Evolutionary conservation across 2,329 filamentous ascomycete genomes (phyloP).

Genomic region (Pseudocercospora cruenta): DNA sequence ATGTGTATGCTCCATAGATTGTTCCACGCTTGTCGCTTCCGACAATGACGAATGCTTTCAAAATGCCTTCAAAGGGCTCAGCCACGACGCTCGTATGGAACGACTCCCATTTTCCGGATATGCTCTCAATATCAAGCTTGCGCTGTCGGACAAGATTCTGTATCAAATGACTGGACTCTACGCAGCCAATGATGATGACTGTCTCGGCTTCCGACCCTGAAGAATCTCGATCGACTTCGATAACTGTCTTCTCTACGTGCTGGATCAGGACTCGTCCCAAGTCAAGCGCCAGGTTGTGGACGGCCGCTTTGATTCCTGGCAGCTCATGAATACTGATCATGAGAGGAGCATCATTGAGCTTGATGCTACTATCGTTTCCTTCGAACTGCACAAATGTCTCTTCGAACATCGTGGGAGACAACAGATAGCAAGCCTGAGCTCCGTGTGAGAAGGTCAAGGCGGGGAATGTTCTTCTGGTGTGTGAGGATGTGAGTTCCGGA

Average conservation of each 20-base stretch:
- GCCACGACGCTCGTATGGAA: slow-evolving; percentile 64
- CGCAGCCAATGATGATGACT: not conserved
- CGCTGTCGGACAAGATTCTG: slow-evolving; percentile 59
- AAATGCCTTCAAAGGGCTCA: slow-evolving; percentile 59
- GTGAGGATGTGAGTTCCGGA: not conserved
- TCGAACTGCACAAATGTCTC: not conserved
- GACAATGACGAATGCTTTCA: slow-evolving; percentile 34
- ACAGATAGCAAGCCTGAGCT: not conserved
- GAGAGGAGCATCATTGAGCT: not conserved
- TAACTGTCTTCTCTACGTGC: not conserved
- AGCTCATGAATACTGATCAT: not conserved
- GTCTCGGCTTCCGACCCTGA: not conserved
- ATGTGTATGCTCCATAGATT: slow-evolving; percentile 71
- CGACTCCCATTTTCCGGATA: slow-evolving; percentile 70
- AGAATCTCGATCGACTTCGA: not conserved
- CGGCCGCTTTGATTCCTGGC: not conserved
- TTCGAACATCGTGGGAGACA: not conserved
- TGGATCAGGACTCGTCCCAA: not conserved
- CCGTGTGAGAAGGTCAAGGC: not conserved
- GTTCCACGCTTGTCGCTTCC: slow-evolving; percentile 66
- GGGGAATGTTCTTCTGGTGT: not conserved
- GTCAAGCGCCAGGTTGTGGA: not conserved
- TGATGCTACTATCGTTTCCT: not conserved
- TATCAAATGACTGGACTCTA: slow-evolving; percentile 54
- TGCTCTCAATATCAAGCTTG: slow-evolving; percentile 61